phyloP scores from a whole-genome alignment of 345 rosid genomes.

The Aethionema arabicum region DNA sequence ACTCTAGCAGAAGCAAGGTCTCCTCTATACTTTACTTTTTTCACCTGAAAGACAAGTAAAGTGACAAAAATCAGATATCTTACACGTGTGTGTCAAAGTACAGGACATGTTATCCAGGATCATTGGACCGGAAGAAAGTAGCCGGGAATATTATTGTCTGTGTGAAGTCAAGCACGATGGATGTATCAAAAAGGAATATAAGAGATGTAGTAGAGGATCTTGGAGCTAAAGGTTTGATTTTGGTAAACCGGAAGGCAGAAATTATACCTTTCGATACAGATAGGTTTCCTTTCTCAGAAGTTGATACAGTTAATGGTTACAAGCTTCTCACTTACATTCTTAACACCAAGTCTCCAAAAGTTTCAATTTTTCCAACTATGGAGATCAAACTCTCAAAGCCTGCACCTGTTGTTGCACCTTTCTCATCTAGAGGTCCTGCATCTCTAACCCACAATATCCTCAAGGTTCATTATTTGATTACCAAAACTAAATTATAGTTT shows the following conservation, averaged over 20 bases:
- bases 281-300: slow-evolving; percentile 56
- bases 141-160: slow-evolving; percentile 64
- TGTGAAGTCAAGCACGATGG: slow-evolving; percentile 34
- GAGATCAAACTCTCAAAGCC: slow-evolving; percentile 47
- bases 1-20: slow-evolving; percentile 65
- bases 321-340: slow-evolving; percentile 56
- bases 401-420: slow-evolving; percentile 77
- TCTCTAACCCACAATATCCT: slow-evolving; percentile 66
- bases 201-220: slow-evolving; percentile 68
- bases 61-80: neutral
- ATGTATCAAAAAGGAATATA: slow-evolving; percentile 41
- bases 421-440: slow-evolving; percentile 84
- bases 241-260: slow-evolving; percentile 42
- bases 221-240: slow-evolving; percentile 58
- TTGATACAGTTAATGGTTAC: slow-evolving; percentile 43
- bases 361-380: slow-evolving; percentile 30
- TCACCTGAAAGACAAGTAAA: neutral
- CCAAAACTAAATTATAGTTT: neutral
- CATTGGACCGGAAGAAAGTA: slow-evolving; percentile 59
- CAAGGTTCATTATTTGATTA: slow-evolving; percentile 45
- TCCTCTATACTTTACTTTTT: neutral
- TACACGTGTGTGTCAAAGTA: slow-evolving; percentile 8
- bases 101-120: slow-evolving; percentile 71
- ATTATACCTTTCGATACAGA: slow-evolving; percentile 62
- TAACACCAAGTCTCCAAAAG: slow-evolving; percentile 50